Percentiles rank a stretch among this genome's conserved stretches.
Conservation (phyloP, 352 stramenopile species). For the Globisporangium recalcitrans region DNA sequence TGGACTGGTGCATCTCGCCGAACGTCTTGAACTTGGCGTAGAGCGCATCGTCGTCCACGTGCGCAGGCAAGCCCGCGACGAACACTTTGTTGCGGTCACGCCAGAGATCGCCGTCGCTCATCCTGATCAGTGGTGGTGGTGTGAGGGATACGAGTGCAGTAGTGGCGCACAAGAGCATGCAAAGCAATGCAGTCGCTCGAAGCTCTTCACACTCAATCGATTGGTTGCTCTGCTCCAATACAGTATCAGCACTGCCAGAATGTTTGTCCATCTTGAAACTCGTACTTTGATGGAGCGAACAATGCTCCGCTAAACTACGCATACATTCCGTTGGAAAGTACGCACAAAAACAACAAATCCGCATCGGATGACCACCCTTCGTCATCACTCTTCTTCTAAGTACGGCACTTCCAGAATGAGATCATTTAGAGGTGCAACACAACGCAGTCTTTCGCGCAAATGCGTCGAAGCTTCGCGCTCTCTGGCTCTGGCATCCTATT, state of each 20-base stretch:
- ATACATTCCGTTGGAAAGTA: too few relatives aligned
- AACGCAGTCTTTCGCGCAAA: background rate
- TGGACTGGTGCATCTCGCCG: conserved; percentile 84
- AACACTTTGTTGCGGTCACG: conserved; percentile 88
- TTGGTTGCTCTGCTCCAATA: conserved; percentile 13
- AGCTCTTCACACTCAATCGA: background rate
- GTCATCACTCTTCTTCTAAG: background rate
- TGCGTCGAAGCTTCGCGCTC: background rate
- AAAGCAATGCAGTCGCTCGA: background rate
- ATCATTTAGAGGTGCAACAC: background rate
- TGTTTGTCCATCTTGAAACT: too few relatives aligned
- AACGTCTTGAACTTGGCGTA: conserved; percentile 70
- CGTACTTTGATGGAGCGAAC: too few relatives aligned
- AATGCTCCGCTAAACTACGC: too few relatives aligned
- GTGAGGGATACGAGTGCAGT: background rate
- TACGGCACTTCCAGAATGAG: background rate
- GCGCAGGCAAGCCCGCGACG: conserved; percentile 58
- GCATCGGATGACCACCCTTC: background rate
- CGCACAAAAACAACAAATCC: too few relatives aligned
- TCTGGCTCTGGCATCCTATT: too few relatives aligned
- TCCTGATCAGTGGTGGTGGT: conserved; percentile 13
- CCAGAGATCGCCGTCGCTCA: conserved; percentile 68
- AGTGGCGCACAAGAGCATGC: background rate
- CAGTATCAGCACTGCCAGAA: too few relatives aligned
- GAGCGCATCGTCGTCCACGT: conserved; percentile 63